A percentile compares a stretch with the other conserved stretches of the same genome.
These are phyloP conservation scores for Nematocida ironsii DNA, from an alignment of 371 early-diverging fungal genomes.

Conservation along the genomic window DNA sequence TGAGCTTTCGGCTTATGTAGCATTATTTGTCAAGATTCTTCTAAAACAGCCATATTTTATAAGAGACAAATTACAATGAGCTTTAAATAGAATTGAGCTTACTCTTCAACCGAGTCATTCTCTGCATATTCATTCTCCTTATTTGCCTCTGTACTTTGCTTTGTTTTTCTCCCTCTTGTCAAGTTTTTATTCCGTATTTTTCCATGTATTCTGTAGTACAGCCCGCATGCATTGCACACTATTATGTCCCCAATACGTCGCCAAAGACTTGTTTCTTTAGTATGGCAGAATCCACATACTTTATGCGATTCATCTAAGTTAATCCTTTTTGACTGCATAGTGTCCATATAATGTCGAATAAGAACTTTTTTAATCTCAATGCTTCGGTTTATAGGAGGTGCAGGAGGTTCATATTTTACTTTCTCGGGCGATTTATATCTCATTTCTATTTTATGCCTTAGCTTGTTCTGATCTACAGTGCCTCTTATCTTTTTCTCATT, in stretches of 20 bases:
- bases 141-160: background rate
- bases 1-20: background rate
- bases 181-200: constrained; percentile 34
- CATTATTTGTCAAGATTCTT: too few species aligned
- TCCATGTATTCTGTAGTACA: constrained; percentile 68
- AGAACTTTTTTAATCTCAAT: constrained; percentile 14
- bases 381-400: background rate
- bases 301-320: constrained; percentile 29
- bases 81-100: too few species aligned
- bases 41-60: too few species aligned
- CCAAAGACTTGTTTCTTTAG: constrained; percentile 66
- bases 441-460: constrained; percentile 43
- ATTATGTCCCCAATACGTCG: constrained; percentile 60
- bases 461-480: constrained; percentile 1
- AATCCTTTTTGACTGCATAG: constrained; percentile 15
- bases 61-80: too few species aligned
- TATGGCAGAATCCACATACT: constrained; percentile 64
- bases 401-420: background rate
- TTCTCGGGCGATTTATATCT: background rate
- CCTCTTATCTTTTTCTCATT: constrained; percentile 26
- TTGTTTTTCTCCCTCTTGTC: constrained; percentile 18
- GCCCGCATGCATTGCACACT: constrained; percentile 70
- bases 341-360: constrained; percentile 7
- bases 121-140: background rate
- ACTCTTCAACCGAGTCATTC: too few species aligned